phyloP scores from a whole-genome alignment of 2,329 filamentous ascomycete genomes.

The Colletotrichum australisinense region DNA sequence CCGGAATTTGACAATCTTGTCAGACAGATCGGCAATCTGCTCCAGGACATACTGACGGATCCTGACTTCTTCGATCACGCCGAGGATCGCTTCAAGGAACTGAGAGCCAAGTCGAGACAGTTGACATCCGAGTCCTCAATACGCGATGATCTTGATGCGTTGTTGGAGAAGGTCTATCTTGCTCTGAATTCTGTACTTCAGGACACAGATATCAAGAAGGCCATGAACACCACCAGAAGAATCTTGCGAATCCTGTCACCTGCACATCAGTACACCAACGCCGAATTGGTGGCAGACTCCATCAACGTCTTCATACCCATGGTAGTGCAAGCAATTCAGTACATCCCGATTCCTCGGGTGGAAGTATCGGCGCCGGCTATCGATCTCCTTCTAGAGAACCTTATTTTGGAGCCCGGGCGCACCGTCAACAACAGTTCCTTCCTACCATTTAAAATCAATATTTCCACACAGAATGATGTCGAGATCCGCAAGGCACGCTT shows the following conservation, averaged over 20 bases:
- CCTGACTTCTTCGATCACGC: conserved; percentile 86
- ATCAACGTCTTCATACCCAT: conserved; percentile 86
- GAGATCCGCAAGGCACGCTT: conserved; percentile 84
- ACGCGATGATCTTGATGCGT: conserved; percentile 76
- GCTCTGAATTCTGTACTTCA: conserved; percentile 76
- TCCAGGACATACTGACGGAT: conserved; percentile 86
- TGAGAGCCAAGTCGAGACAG: conserved; percentile 68
- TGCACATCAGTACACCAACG: conserved; percentile 71
- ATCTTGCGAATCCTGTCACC: conserved; percentile 79
- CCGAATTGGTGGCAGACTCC: conserved; percentile 78
- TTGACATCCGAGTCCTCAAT: conserved; percentile 76
- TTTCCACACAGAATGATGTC: conserved; percentile 88
- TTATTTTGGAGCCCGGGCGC: conserved; percentile 87
- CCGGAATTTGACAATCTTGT: conserved; percentile 86
- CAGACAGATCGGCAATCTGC: conserved; percentile 75
- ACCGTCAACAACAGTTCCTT: conserved; percentile 91
- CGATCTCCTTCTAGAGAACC: conserved; percentile 88
- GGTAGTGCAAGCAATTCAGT: conserved; percentile 81
- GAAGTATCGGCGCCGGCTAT: conserved; percentile 86
- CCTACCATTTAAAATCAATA: conserved; percentile 83
- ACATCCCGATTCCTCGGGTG: conserved; percentile 89
- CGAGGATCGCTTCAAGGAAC: conserved; percentile 63
- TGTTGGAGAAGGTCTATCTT: conserved; percentile 75
- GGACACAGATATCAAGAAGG: conserved; percentile 78
- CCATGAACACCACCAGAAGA: conserved; percentile 74